Percentiles rank a stretch among this genome's conserved stretches.
These are phyloP conservation scores for Hanseniaspora jakobsenii DNA, from an alignment of 805 yeast genomes.

Conservation along the genomic window DNA sequence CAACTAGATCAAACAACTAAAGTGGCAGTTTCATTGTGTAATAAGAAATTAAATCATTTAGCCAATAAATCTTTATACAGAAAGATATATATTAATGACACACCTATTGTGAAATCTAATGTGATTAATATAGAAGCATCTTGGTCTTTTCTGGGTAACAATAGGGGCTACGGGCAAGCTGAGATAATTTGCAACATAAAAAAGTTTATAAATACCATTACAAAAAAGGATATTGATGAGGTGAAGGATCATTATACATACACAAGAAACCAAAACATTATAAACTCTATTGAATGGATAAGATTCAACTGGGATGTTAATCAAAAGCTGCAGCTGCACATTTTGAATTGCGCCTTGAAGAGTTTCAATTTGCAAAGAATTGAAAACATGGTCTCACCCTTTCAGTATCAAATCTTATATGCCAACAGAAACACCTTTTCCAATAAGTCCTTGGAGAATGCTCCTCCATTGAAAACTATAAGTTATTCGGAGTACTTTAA, in stretches of 20 bases:
- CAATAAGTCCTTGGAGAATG: constrained; percentile 28
- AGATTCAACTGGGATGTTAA: constrained; percentile 36
- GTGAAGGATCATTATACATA: neutral
- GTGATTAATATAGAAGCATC: constrained; percentile 30
- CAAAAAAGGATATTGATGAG: neutral
- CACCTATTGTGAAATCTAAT: constrained; percentile 30
- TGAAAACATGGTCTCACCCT: constrained; percentile 34
- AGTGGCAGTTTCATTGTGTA: constrained; percentile 22
- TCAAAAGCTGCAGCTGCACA: constrained; percentile 24
- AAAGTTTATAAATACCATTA: neutral
- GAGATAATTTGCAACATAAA: constrained; percentile 8
- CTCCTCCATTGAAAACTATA: constrained; percentile 28
- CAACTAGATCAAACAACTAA: constrained; percentile 31
- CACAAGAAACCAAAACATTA: constrained; percentile 19
- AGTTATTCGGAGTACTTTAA: constrained; percentile 26
- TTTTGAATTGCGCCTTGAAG: constrained; percentile 25
- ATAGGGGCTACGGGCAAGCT: constrained; percentile 15
- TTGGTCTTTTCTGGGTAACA: constrained; percentile 29
- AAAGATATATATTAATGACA: constrained; percentile 32
- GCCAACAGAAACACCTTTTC: constrained; percentile 23
- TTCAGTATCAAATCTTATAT: constrained; percentile 28
- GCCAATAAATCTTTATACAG: constrained; percentile 29
- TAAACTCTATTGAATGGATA: constrained; percentile 29
- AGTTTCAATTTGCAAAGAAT: constrained; percentile 27
- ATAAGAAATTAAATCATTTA: constrained; percentile 24